Evolutionary conservation across 257 asterid genomes (phyloP).

Genomic region (Solanum pinnatisectum): DNA sequence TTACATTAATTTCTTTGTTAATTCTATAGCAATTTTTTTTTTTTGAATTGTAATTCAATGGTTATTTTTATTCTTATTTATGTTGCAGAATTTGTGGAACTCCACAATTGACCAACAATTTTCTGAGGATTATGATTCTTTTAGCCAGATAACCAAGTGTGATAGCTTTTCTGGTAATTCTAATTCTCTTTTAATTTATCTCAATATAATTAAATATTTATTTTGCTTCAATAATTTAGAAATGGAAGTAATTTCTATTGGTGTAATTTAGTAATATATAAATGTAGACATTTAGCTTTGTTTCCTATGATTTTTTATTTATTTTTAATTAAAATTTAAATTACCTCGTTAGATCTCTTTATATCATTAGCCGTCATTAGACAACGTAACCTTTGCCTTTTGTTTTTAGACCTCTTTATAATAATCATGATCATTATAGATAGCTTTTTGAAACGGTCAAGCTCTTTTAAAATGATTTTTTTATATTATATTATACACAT

Average conservation of each 20-base stretch:
- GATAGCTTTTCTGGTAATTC: conserved; percentile 23
- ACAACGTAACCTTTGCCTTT: background rate
- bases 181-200: background rate
- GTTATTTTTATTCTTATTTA: background rate
- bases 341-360: background rate
- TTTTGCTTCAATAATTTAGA: background rate
- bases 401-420: background rate
- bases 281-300: too few species aligned
- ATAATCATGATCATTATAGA: background rate
- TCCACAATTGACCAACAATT: conserved; percentile 14
- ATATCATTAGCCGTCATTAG: background rate
- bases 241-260: background rate
- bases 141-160: conserved; percentile 23
- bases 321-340: background rate
- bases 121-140: conserved; percentile 18
- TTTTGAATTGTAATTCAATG: background rate
- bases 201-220: background rate
- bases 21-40: background rate
- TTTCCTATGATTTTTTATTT: too few species aligned
- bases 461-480: background rate
- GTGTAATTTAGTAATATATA: too few species aligned
- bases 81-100: conserved; percentile 26
- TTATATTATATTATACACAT: background rate
- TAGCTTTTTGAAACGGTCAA: background rate
- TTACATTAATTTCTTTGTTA: background rate